phyloP scores from a whole-genome alignment of 306 rosid species.

The Malus sieversii region DNA sequence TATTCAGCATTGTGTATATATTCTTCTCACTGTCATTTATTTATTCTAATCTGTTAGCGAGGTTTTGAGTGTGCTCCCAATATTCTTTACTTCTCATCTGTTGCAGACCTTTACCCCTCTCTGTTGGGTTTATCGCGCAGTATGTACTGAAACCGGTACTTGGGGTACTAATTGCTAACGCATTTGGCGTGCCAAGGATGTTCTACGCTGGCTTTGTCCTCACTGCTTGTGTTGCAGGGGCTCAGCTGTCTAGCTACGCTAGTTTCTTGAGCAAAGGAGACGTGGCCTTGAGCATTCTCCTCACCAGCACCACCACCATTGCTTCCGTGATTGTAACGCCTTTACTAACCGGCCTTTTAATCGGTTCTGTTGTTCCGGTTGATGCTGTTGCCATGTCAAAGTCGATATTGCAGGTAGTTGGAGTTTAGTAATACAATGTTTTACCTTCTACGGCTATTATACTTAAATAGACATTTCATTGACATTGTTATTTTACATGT shows the following conservation, averaged over 20 bases:
- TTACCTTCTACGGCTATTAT: neutral
- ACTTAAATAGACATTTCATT: neutral
- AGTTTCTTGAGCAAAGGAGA: constrained; percentile 94
- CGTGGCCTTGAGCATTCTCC: constrained; percentile 86
- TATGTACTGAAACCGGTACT: constrained; percentile 77
- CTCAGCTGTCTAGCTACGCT: constrained; percentile 91
- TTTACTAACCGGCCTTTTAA: constrained; percentile 61
- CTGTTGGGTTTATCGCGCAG: constrained; percentile 71
- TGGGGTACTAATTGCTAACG: constrained; percentile 71
- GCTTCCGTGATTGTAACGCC: constrained; percentile 86
- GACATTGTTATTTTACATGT: constrained; percentile 5
- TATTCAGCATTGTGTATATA: neutral
- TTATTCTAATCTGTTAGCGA: constrained; percentile 6
- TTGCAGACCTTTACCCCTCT: constrained; percentile 85
- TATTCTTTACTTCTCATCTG: constrained; percentile 28
- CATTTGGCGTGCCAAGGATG: constrained; percentile 57
- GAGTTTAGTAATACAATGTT: neutral
- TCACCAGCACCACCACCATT: constrained; percentile 79
- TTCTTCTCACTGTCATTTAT: constrained; percentile 1
- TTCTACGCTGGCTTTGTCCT: constrained; percentile 89
- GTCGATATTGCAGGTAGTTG: constrained; percentile 85
- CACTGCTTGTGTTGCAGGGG: constrained; percentile 89
- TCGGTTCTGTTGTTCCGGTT: constrained; percentile 92
- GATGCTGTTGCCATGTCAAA: constrained; percentile 92
- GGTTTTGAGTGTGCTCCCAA: constrained; percentile 20